Conservation (phyloP, 805 yeast species). For the Metschnikowia proteae region DNA sequence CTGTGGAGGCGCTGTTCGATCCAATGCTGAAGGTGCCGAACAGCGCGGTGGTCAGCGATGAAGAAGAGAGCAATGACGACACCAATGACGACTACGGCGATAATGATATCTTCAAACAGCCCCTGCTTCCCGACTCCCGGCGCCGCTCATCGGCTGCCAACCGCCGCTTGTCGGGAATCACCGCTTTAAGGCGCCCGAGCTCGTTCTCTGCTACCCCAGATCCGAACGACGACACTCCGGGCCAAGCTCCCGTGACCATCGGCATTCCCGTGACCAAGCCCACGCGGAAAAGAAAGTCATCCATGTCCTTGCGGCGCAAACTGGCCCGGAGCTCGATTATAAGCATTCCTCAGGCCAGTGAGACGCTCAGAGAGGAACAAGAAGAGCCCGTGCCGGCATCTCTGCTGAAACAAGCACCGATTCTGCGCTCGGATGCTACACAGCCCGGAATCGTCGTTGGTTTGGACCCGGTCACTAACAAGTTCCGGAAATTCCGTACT, state of each 20-base stretch:
- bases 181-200: constrained; percentile 23
- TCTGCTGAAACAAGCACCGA: constrained; percentile 7
- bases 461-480: constrained; percentile 27
- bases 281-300: constrained; percentile 22
- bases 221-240: constrained; percentile 11
- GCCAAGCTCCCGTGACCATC: constrained; percentile 31
- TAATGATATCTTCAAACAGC: constrained; percentile 32
- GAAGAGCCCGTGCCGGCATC: neutral
- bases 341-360: constrained; percentile 7
- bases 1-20: constrained; percentile 23
- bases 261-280: constrained; percentile 36
- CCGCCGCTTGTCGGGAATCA: constrained; percentile 36
- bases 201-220: constrained; percentile 21
- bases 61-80: constrained; percentile 17
- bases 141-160: constrained; percentile 29
- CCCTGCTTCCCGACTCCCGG: constrained; percentile 16
- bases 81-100: constrained; percentile 18
- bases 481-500: constrained; percentile 25
- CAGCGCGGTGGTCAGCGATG: constrained; percentile 9
- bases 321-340: constrained; percentile 8
- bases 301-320: constrained; percentile 5
- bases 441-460: constrained; percentile 28
- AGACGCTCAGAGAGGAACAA: constrained; percentile 5
- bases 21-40: constrained; percentile 22
- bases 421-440: neutral